Base-by-base conservation (phyloP, 495 filamentous ascomycete species). In the Lindgomyces ingoldianus region DNA sequence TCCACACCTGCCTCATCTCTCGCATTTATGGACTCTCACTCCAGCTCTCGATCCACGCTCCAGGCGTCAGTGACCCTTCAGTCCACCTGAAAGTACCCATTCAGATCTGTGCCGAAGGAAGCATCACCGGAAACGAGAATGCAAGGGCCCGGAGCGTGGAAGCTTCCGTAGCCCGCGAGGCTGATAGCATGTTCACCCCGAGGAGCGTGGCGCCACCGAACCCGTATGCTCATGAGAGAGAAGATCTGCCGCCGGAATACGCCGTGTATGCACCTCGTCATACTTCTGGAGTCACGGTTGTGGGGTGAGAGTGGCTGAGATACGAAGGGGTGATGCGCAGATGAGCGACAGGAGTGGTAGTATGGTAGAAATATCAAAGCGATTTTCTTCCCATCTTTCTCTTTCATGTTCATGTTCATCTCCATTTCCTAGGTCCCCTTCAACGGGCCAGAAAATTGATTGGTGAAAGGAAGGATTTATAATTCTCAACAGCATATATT, bases 1-100 rank as follows among this genome's bases (percentile, higher is more conserved):
- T 98, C 77, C 87, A 94, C 76, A 84, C 86, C 56, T 98, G 94
- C 75, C 83, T 96, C 68, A 79, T 89, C 27, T 89, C 88, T 16
- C 87, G 94, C 61, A 76, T 87, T 24, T 98, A 98, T 77, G 78
- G 81, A 9, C 80, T 97, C 21, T 86, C 89, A 44, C 76, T 98
- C 50, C 78, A 80, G 8, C 71, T 93, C 55, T 79, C 84, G 2
- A 75, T 90, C 42, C 81, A 85, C 56, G 82, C 85, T 0, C 79
- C 84, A 4, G 79, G 79, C 19, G 76, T 84, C n/a, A 67, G 78
- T 25, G 84, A 78, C 24, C 82, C 87, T 2, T 80, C 75, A 1
- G 64, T 93, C 16, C 79, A 81, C 2, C 76, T 96, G 11, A 85
- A 84, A 48, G 62, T 96, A 6, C 93, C 93, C 3, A 73, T 98